Conservation (phyloP, 2,329 filamentous ascomycete genomes). For the Alternaria panax region DNA sequence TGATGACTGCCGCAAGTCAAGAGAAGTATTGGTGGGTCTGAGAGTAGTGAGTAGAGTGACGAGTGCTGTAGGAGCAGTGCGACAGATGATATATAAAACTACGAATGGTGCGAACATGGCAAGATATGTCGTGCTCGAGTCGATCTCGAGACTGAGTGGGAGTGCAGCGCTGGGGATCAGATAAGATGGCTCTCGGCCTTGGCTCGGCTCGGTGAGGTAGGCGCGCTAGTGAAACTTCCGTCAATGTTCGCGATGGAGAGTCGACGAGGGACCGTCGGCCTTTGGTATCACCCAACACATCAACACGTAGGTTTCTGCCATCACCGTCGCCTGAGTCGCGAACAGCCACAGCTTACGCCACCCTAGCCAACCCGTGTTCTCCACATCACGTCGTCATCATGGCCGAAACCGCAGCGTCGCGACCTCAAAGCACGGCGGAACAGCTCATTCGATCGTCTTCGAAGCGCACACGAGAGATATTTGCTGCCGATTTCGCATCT, state of each 20-base stretch:
- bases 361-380: not conserved
- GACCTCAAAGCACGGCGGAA: constrained; percentile 30
- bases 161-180: constrained; percentile 3
- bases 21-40: too few relatives aligned
- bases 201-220: constrained; percentile 5
- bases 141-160: not conserved
- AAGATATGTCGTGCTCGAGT: not conserved
- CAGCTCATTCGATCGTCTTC: constrained; percentile 54
- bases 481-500: constrained; percentile 60
- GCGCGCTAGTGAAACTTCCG: constrained; percentile 23
- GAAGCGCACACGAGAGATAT: constrained; percentile 63
- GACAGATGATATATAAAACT: not conserved
- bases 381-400: constrained; percentile 14
- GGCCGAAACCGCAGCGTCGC: constrained; percentile 30
- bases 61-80: not conserved
- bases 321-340: not conserved
- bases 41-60: not conserved
- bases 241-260: constrained; percentile 12
- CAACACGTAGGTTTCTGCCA: constrained; percentile 1
- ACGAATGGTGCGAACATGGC: not conserved
- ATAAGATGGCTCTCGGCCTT: constrained; percentile 8
- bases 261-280: constrained; percentile 7
- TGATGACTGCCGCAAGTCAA: not conserved
- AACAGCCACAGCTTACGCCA: not conserved
- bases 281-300: not conserved